These are phyloP conservation scores for Trichosporon sp. DNA, from an alignment of 1,284 basidiomycete genomes.

Conservation along the genomic window DNA sequence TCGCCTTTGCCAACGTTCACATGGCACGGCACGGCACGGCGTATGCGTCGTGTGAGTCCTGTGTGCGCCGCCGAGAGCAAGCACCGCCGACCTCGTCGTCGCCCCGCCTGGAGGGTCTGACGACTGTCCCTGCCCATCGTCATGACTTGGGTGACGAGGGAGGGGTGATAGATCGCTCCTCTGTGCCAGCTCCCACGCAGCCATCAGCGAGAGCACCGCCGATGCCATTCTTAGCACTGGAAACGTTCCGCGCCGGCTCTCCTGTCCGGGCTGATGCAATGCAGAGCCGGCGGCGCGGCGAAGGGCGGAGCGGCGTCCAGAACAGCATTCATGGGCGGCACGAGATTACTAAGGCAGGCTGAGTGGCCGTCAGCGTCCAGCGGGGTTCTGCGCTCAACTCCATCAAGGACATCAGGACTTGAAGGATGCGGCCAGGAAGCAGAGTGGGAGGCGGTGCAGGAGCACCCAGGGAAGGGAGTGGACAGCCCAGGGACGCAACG, in stretches of 20 bases:
- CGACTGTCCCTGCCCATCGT: conserved; percentile 3
- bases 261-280: background rate
- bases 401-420: background rate
- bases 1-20: background rate
- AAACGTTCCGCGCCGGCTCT: background rate
- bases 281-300: background rate
- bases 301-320: background rate
- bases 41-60: background rate
- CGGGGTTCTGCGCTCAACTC: background rate
- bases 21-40: background rate
- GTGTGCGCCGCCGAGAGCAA: background rate
- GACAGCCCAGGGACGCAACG: background rate
- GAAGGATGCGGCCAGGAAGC: background rate
- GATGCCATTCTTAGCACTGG: background rate
- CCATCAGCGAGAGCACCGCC: background rate
- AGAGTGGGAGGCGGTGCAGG: background rate
- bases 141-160: conserved; percentile 11
- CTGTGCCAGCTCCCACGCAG: background rate
- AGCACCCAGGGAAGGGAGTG: background rate
- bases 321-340: background rate
- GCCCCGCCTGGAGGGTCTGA: background rate
- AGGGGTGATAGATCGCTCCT: background rate
- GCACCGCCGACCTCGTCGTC: background rate
- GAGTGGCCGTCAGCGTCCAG: background rate
- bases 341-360: background rate